Evolutionary conservation across 768 basidiomycete species (phyloP).

Genomic region (Coprinopsis sp.): DNA sequence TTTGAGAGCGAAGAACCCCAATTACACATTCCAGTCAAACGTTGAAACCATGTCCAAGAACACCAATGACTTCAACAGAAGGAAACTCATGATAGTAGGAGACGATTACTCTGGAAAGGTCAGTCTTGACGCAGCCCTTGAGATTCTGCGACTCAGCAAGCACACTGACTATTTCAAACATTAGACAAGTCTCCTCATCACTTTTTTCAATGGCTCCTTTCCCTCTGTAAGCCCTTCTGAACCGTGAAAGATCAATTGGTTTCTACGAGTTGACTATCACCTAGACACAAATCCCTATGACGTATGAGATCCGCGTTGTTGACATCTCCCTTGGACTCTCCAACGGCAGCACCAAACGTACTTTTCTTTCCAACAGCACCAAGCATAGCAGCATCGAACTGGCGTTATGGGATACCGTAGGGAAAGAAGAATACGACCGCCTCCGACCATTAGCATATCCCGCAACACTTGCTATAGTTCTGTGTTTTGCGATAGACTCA

Average conservation of each 20-base stretch:
- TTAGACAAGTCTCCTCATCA: no score
- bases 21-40: no score
- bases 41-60: no score
- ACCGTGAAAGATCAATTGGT: no score
- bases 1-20: no score
- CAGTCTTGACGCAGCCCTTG: constrained; percentile 5
- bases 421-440: constrained; percentile 93
- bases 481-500: constrained; percentile 98
- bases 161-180: no score
- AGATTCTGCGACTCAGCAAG: no score
- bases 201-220: no score
- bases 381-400: constrained; percentile 97
- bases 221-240: not conserved
- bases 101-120: constrained; percentile 98
- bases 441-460: constrained; percentile 97
- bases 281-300: constrained; percentile 98
- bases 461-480: constrained; percentile 99
- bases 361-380: no score
- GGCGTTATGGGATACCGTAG: constrained; percentile 99
- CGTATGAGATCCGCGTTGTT: constrained; percentile 99
- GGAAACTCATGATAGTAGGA: constrained; percentile 98
- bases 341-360: no score
- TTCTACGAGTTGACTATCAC: no score
- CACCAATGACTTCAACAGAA: no score
- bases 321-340: constrained; percentile 98